phyloP scores from a whole-genome alignment of 305 asterid species.

The Fraxinus velutina region DNA sequence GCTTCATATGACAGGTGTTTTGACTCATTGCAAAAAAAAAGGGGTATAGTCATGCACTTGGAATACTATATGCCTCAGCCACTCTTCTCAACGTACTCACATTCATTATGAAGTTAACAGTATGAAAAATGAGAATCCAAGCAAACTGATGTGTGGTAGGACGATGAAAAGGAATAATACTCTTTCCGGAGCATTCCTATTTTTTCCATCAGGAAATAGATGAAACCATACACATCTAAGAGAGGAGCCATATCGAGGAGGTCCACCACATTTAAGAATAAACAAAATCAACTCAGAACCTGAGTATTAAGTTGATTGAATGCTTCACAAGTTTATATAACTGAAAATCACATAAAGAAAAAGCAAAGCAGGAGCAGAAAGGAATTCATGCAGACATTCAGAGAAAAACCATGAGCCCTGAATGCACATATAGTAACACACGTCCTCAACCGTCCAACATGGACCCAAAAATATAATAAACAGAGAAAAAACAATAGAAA shows the following conservation, averaged over 20 bases:
- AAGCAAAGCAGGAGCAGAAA: not conserved
- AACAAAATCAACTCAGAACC: not conserved
- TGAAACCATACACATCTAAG: not conserved
- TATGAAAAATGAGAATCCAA: not conserved
- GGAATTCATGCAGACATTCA: not conserved
- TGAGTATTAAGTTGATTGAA: not conserved
- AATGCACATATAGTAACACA: not conserved
- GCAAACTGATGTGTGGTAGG: not conserved
- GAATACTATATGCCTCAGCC: not conserved
- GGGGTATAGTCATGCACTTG: not conserved
- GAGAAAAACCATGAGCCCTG: not conserved
- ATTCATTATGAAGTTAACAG: not conserved
- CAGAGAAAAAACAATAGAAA: not conserved
- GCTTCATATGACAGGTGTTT: not conserved
- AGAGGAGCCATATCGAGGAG: not conserved
- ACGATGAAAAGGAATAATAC: not conserved
- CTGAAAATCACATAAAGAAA: not conserved
- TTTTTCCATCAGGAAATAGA: not conserved
- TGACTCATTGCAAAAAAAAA: not conserved
- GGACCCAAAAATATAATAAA: not conserved
- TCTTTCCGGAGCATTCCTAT: not conserved
- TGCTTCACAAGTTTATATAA: not conserved
- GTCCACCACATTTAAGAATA: not conserved
- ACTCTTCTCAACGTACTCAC: not conserved
- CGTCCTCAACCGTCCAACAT: not conserved